These are phyloP conservation scores for Coniochaeta ligniaria DNA, from an alignment of 2,329 filamentous ascomycete genomes.

Conservation along the genomic window DNA sequence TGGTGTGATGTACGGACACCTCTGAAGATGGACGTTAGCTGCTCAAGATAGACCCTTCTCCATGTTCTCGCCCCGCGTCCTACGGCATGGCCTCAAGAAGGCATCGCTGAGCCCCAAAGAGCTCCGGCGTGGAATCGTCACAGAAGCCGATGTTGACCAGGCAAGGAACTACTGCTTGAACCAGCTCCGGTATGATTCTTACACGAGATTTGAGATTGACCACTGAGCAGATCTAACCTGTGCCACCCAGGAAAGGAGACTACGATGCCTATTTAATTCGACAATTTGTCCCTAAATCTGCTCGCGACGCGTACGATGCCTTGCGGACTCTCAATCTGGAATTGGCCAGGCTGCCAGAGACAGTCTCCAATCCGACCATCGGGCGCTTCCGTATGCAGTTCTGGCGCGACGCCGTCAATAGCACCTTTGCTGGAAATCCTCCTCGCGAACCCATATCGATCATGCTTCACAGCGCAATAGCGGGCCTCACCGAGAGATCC, in stretches of 20 bases:
- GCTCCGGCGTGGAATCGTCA: slow-evolving; percentile 34
- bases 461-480: slow-evolving; percentile 67
- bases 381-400: slow-evolving; percentile 89
- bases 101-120: slow-evolving; percentile 7
- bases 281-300: slow-evolving; percentile 70
- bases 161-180: slow-evolving; percentile 47
- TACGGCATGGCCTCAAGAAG: slow-evolving; percentile 30
- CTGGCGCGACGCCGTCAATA: slow-evolving; percentile 80
- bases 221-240: not conserved
- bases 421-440: slow-evolving; percentile 68
- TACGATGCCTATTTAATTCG: slow-evolving; percentile 81
- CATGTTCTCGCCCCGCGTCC: slow-evolving; percentile 31
- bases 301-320: slow-evolving; percentile 79
- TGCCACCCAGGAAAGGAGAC: slow-evolving; percentile 64
- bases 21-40: slow-evolving; percentile 6
- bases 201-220: not conserved
- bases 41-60: not conserved
- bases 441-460: slow-evolving; percentile 89
- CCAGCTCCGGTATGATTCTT: slow-evolving; percentile 28
- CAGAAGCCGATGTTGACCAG: slow-evolving; percentile 42
- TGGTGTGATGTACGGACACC: slow-evolving; percentile 1
- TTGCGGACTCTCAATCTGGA: slow-evolving; percentile 91
- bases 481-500: slow-evolving; percentile 44
- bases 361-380: slow-evolving; percentile 80
- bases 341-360: slow-evolving; percentile 81